Conservation (phyloP, 768 basidiomycete genomes). For the Cystoderma amianthinum region DNA sequence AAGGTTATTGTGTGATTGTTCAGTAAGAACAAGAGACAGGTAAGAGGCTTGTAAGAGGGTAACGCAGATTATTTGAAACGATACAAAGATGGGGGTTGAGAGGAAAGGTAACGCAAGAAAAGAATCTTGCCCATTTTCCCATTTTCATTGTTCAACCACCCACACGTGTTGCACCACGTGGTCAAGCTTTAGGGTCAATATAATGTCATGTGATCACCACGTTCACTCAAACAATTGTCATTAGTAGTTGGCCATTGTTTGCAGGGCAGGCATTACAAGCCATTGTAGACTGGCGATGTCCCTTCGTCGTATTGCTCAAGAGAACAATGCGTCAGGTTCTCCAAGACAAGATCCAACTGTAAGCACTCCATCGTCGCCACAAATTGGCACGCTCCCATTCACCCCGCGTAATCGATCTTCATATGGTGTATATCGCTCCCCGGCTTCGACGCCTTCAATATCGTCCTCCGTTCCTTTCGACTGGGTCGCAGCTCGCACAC, state of each 20-base stretch:
- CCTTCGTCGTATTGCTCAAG: constrained; percentile 52
- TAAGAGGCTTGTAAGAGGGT: constrained; percentile 11
- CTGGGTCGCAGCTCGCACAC: constrained; percentile 77
- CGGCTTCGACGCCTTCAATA: constrained; percentile 61
- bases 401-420: constrained; percentile 43
- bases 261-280: neutral
- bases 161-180: constrained; percentile 32
- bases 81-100: constrained; percentile 18
- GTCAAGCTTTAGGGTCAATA: constrained; percentile 9
- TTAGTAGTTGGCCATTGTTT: neutral
- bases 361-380: constrained; percentile 23
- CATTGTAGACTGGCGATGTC: constrained; percentile 27
- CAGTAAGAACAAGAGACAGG: neutral
- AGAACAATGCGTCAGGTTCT: constrained; percentile 36
- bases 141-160: constrained; percentile 39
- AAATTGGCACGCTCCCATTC: constrained; percentile 18
- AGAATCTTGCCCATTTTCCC: constrained; percentile 22
- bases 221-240: neutral
- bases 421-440: constrained; percentile 52
- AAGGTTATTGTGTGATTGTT: constrained; percentile 15
- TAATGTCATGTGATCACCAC: constrained; percentile 18
- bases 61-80: constrained; percentile 11
- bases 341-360: constrained; percentile 18
- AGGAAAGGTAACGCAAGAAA: constrained; percentile 16
- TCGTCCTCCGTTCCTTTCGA: constrained; percentile 78